A percentile compares a stretch with the other conserved stretches of the same genome.
phyloP scores from a whole-genome alignment of 352 stramenopile species.

The Phytophthora citrophthora region DNA sequence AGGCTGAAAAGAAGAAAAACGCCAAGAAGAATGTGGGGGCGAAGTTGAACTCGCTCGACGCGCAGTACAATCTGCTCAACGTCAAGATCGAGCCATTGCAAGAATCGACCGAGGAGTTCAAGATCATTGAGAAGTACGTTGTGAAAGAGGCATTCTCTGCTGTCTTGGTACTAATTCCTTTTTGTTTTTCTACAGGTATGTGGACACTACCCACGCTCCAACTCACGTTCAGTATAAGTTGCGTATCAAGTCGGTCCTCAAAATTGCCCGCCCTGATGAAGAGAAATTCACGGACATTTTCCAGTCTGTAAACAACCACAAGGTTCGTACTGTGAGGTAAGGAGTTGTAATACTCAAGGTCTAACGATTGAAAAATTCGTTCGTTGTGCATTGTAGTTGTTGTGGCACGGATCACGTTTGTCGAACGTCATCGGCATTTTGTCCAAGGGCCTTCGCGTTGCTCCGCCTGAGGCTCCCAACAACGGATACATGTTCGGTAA shows the following conservation, averaged over 20 bases:
- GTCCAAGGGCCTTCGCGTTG: slow-evolving; percentile 78
- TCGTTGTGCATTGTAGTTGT: slow-evolving; percentile 38
- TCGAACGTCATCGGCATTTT: slow-evolving; percentile 86
- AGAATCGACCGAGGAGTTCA: slow-evolving; percentile 49
- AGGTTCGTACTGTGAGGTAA: slow-evolving; percentile 26
- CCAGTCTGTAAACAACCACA: slow-evolving; percentile 65
- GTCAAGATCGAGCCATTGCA: slow-evolving; percentile 53
- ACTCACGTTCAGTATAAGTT: slow-evolving; percentile 73
- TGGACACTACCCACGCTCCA: slow-evolving; percentile 67
- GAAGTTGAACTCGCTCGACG: slow-evolving; percentile 60
- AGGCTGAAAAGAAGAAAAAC: slow-evolving; percentile 57
- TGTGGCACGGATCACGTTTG: slow-evolving; percentile 86
- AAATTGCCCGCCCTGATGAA: slow-evolving; percentile 54
- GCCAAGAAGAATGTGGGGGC: slow-evolving; percentile 21
- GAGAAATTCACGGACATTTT: slow-evolving; percentile 50
- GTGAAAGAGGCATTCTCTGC: not conserved
- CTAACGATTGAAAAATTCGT: slow-evolving; percentile 1
- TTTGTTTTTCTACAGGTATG: slow-evolving; percentile 40
- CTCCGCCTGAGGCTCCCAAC: slow-evolving; percentile 75
- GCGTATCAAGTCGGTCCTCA: slow-evolving; percentile 62
- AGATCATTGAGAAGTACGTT: slow-evolving; percentile 54
- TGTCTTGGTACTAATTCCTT: not conserved
- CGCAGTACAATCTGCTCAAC: slow-evolving; percentile 67
- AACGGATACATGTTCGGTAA: slow-evolving; percentile 90
- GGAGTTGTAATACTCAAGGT: not conserved